Conservation (phyloP, 805 yeast genomes). For the Sporopachydermia quercuum region DNA sequence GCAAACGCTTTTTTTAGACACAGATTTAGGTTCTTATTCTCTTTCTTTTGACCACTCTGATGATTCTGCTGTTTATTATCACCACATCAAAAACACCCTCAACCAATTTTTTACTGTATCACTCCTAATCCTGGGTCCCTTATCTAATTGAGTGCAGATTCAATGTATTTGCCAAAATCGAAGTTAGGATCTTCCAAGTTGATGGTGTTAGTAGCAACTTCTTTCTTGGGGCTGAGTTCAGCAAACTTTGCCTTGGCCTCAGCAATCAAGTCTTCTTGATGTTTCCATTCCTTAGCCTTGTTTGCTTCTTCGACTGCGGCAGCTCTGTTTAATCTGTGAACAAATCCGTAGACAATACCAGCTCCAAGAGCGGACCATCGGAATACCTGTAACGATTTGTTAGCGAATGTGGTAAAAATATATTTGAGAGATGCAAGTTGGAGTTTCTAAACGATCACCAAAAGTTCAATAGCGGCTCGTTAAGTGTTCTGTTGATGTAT, state of each 20-base stretch:
- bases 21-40: too few species aligned
- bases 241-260: conserved; percentile 87
- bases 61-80: too few species aligned
- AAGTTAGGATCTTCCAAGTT: conserved; percentile 83
- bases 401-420: too few species aligned
- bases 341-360: conserved; percentile 81
- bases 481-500: too few species aligned
- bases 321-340: conserved; percentile 61
- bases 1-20: too few species aligned
- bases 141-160: conserved; percentile 4
- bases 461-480: too few species aligned
- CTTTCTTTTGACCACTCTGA: too few species aligned
- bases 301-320: conserved; percentile 41
- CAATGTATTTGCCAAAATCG: conserved; percentile 44
- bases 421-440: too few species aligned
- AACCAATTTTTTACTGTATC: too few species aligned
- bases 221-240: conserved; percentile 36
- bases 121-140: neutral
- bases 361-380: conserved; percentile 87
- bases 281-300: conserved; percentile 42
- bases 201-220: conserved; percentile 20
- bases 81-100: too few species aligned
- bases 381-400: conserved; percentile 40
- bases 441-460: too few species aligned
- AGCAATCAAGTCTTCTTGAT: conserved; percentile 59